phyloP scores from a whole-genome alignment of 2,329 filamentous ascomycete species.

The Helotiales sp. region DNA sequence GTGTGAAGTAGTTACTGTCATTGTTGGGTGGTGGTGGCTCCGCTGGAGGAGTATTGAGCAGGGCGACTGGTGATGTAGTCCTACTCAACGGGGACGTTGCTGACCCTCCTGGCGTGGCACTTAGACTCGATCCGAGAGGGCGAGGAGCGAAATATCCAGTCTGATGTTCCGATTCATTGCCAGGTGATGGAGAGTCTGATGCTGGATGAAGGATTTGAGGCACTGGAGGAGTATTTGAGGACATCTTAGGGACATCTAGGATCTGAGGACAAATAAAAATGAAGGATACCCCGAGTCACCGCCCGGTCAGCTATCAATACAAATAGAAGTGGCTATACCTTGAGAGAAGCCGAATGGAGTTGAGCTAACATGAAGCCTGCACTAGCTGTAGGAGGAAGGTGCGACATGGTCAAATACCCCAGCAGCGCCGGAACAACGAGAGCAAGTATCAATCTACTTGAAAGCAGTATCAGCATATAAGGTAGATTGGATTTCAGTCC shows the following conservation, averaged over 20 bases:
- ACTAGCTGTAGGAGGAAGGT: too few relatives aligned
- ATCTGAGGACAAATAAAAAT: neutral
- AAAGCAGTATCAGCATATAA: too few relatives aligned
- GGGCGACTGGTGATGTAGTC: neutral
- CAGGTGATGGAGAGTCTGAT: neutral
- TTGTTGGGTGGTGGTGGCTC: neutral
- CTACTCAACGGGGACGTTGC: neutral
- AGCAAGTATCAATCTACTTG: too few relatives aligned
- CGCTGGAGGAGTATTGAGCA: slow-evolving; percentile 4
- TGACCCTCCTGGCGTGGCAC: neutral
- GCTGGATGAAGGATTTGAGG: neutral
- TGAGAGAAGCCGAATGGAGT: neutral
- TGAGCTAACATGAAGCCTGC: neutral
- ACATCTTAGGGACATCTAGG: neutral
- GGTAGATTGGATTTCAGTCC: too few relatives aligned
- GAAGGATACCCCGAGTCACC: neutral
- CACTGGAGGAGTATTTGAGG: neutral
- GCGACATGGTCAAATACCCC: too few relatives aligned
- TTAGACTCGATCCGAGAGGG: neutral
- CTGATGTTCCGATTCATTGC: neutral
- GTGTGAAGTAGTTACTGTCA: slow-evolving; percentile 5
- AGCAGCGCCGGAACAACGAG: too few relatives aligned
- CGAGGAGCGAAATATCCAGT: neutral
- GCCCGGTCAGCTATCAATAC: neutral
- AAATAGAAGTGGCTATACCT: neutral